Evolutionary conservation across 306 rosid species (phyloP), one percentile per base, ranked within the genome.

Genomic region (Prosopis cineraria): DNA sequence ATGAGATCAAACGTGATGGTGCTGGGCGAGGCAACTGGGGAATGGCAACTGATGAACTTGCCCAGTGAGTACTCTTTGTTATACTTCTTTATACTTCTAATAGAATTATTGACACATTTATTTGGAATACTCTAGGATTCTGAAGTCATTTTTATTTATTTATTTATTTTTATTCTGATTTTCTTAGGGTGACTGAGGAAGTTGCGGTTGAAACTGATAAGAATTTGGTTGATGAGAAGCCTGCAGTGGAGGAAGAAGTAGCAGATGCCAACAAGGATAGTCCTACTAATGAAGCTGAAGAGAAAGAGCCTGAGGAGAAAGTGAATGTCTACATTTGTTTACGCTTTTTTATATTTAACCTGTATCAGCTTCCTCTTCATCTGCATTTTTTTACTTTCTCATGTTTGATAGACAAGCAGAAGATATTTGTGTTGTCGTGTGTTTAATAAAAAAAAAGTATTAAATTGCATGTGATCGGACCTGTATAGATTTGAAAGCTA

Each of bases 11-110:
- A 68, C 93, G 94, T 2, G 97, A 93, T 20, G 99, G 98, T 8
- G 31, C 94, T 83, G 99, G 99, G 16, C 90, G 97, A 16, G 99
- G 97, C 43, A 96, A 96, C 80, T 96, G 99, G 98, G 99, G 98
- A 83, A 83, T 90, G 40, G 82, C 88, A 70, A 40, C 79, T 68
- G 96, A 93, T 84, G 99, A 90, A 63, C 66, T 88, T 82, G 53
- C 90, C 55, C 85, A 83, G 99, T 93, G 85, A 82, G 73, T 31
- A 12, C 30, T 68, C 30, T 48, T 56, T 65, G 10, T 24, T 30
- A 10, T 50, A 11, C 30, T 13, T 16, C 81, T 67, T 50, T 7
- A 19, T 14, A 24, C 56, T 55, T 11, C 17, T 24, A 4, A 17
- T 65, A 16, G 12, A 40, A 16, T 25, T 11, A 20, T 24, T 6